Conservation (phyloP, 768 basidiomycete species). For the Termitomyces eurrhizus region DNA sequence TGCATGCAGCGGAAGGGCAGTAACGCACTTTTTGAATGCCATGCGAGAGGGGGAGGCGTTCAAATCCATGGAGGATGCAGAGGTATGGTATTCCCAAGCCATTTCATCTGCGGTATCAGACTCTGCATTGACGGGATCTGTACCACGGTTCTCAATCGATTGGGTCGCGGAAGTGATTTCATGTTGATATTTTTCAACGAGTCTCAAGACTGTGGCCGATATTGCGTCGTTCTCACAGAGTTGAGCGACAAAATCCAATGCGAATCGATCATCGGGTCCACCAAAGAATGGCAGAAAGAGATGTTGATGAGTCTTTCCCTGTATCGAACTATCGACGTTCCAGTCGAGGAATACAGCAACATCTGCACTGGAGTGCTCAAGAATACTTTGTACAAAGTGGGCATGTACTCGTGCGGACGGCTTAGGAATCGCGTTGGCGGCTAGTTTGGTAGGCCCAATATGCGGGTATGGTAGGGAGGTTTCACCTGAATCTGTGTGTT, state of each 20-base stretch:
- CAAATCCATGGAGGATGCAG: background rate
- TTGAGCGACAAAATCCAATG: slow-evolving; percentile 80
- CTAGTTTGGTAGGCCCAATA: background rate
- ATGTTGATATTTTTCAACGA: slow-evolving; percentile 37
- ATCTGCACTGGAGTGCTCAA: slow-evolving; percentile 64
- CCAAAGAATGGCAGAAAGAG: slow-evolving; percentile 91
- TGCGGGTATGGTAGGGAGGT: background rate
- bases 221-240: slow-evolving; percentile 66
- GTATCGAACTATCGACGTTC: slow-evolving; percentile 24
- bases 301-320: slow-evolving; percentile 41
- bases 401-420: slow-evolving; percentile 61
- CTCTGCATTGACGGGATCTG: slow-evolving; percentile 60
- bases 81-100: slow-evolving; percentile 46
- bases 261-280: slow-evolving; percentile 88
- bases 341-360: slow-evolving; percentile 83
- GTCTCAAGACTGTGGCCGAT: slow-evolving; percentile 69
- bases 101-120: slow-evolving; percentile 84
- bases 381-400: slow-evolving; percentile 78
- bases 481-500: background rate
- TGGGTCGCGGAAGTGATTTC: background rate
- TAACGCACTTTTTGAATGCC: slow-evolving; percentile 51
- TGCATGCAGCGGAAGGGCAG: slow-evolving; percentile 57
- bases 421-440: slow-evolving; percentile 21
- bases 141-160: background rate
- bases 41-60: slow-evolving; percentile 47